These are phyloP conservation scores for Pelargonium citronellum DNA, from an alignment of 441 rosid genomes.

Conservation along the genomic window DNA sequence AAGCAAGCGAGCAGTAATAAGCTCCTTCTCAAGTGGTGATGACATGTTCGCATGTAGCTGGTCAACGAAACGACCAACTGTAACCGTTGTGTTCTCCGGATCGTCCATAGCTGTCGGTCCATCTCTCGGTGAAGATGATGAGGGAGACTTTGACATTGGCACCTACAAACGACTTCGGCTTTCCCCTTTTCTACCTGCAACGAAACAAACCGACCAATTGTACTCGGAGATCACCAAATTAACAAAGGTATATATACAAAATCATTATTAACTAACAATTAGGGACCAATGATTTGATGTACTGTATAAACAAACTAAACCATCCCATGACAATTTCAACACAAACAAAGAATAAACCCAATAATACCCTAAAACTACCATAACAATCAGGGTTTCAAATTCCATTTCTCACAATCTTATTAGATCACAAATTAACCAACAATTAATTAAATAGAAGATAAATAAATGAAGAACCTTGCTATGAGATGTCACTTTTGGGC, in stretches of 20 bases:
- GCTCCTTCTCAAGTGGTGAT: constrained; percentile 68
- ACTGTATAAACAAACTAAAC: no score
- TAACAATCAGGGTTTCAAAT: no score
- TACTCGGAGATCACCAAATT: neutral
- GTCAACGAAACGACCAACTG: constrained; percentile 67
- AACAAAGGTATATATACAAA: neutral
- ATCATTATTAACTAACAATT: neutral
- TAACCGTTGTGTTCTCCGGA: constrained; percentile 50
- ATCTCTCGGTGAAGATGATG: constrained; percentile 41
- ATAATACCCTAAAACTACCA: no score
- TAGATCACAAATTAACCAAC: no score
- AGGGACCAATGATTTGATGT: neutral
- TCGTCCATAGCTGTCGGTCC: constrained; percentile 46
- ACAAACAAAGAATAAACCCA: no score
- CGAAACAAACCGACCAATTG: neutral
- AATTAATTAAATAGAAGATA: no score
- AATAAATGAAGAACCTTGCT: no score
- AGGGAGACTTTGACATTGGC: constrained; percentile 62
- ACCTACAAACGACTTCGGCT: constrained; percentile 26
- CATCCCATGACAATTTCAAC: no score
- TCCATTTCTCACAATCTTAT: no score
- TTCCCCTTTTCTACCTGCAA: constrained; percentile 31
- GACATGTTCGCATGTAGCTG: constrained; percentile 66
- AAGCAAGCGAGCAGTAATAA: constrained; percentile 64
- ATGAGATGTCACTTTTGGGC: no score